Percentiles rank a stretch among this genome's conserved stretches.
These are phyloP conservation scores for Diaporthe destruens DNA, from an alignment of 2,329 filamentous ascomycete genomes.

Conservation along the genomic window DNA sequence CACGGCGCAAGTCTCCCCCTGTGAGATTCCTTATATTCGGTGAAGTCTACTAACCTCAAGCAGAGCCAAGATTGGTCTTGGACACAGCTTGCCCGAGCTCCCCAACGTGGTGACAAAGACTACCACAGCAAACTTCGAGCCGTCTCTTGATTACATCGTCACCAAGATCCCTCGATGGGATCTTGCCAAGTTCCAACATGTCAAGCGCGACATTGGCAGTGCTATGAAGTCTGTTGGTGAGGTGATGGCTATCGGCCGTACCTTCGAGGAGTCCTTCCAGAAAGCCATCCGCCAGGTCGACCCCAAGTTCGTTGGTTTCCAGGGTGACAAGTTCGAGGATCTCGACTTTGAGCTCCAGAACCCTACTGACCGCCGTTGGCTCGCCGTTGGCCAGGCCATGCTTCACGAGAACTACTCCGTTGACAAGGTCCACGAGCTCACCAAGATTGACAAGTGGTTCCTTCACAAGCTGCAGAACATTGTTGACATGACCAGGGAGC, in stretches of 20 bases:
- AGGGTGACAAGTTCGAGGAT: constrained; percentile 94
- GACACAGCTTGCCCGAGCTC: constrained; percentile 93
- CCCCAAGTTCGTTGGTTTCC: constrained; percentile 90
- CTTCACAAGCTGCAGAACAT: constrained; percentile 98
- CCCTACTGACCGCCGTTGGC: constrained; percentile 95
- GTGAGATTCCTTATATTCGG: too few species aligned
- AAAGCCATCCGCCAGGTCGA: constrained; percentile 99
- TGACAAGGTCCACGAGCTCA: constrained; percentile 90
- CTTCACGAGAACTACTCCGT: constrained; percentile 96
- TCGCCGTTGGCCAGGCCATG: constrained; percentile 98
- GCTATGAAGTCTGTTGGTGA: constrained; percentile 99
- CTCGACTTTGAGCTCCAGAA: constrained; percentile 91
- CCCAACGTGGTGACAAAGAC: constrained; percentile 99
- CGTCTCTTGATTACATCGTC: constrained; percentile 96
- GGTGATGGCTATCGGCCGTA: constrained; percentile 98
- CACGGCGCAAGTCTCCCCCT: constrained; percentile 70
- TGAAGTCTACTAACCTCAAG: not conserved
- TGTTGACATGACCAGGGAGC: constrained; percentile 87
- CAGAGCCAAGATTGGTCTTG: constrained; percentile 91
- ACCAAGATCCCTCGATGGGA: constrained; percentile 99
- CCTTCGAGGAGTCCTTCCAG: constrained; percentile 98
- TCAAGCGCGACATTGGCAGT: constrained; percentile 96
- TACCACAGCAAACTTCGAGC: constrained; percentile 98
- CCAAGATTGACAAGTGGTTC: constrained; percentile 99
- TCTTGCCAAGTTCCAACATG: constrained; percentile 98